Conservation (phyloP, 192 early-diverging fungal genomes). For the Phlyctochytrium planicorne region DNA sequence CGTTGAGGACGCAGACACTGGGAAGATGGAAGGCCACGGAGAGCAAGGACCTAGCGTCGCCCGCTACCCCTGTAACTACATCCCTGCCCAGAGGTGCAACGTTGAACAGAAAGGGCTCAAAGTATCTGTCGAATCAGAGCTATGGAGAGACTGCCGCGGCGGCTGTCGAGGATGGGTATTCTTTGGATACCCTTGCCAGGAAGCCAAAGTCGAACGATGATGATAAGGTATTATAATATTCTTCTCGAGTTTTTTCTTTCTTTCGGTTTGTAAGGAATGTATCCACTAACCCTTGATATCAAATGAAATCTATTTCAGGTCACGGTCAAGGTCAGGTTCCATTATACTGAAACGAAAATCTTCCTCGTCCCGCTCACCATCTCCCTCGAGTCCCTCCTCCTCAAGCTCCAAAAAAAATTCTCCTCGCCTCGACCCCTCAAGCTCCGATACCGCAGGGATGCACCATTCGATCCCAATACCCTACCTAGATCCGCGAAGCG, state of each 20-base stretch:
- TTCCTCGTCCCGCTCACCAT: slow-evolving; percentile 57
- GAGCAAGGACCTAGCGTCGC: no score
- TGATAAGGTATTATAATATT: no score
- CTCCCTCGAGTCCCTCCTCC: slow-evolving; percentile 48
- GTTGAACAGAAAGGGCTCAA: no score
- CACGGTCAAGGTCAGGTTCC: slow-evolving; percentile 61
- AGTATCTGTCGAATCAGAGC: no score
- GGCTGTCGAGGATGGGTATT: background rate
- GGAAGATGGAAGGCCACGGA: no score
- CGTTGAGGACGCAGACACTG: no score
- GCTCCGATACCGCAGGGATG: slow-evolving; percentile 83
- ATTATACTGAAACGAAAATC: slow-evolving; percentile 63
- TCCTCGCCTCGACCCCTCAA: slow-evolving; percentile 37
- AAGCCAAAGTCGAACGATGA: background rate
- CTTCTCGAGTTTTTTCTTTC: background rate
- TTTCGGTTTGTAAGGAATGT: background rate
- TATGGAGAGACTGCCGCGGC: background rate
- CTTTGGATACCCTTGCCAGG: background rate
- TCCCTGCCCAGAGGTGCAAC: no score
- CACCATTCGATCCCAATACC: slow-evolving; percentile 78
- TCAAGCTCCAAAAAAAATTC: slow-evolving; percentile 65
- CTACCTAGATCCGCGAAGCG: no score
- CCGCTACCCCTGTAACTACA: no score
- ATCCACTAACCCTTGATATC: background rate
- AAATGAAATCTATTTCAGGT: background rate